These are phyloP conservation scores for Hansenula lynferdii DNA, from an alignment of 1,139 yeast species.

Conservation along the genomic window DNA sequence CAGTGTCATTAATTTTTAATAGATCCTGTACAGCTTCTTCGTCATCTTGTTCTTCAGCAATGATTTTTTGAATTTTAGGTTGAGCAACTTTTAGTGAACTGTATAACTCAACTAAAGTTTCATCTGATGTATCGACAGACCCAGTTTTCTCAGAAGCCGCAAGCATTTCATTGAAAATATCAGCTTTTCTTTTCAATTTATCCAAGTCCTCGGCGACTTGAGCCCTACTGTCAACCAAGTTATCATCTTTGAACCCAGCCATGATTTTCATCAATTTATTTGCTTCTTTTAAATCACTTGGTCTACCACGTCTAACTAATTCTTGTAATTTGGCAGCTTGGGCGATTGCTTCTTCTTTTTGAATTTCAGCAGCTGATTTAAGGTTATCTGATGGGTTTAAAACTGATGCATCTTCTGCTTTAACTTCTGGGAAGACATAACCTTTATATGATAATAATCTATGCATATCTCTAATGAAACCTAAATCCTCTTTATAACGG, in stretches of 20 bases:
- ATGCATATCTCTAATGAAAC: slow-evolving; percentile 94
- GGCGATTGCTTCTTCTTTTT: slow-evolving; percentile 87
- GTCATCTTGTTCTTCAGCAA: slow-evolving; percentile 69
- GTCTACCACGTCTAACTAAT: slow-evolving; percentile 90
- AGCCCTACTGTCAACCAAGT: slow-evolving; percentile 59
- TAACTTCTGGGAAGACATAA: slow-evolving; percentile 87
- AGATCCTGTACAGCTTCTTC: slow-evolving; percentile 64
- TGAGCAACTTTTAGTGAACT: slow-evolving; percentile 77
- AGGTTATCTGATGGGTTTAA: slow-evolving; percentile 87
- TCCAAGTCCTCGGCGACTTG: slow-evolving; percentile 82
- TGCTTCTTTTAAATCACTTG: slow-evolving; percentile 94
- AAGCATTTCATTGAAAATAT: slow-evolving; percentile 86
- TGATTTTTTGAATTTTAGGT: slow-evolving; percentile 82
- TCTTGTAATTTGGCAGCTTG: slow-evolving; percentile 96
- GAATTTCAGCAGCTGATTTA: slow-evolving; percentile 85
- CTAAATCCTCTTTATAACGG: slow-evolving; percentile 85
- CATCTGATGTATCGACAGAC: slow-evolving; percentile 53
- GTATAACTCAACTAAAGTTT: slow-evolving; percentile 75
- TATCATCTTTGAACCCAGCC: slow-evolving; percentile 95
- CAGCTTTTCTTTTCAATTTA: slow-evolving; percentile 83
- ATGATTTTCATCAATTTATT: slow-evolving; percentile 93
- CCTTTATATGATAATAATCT: slow-evolving; percentile 83
- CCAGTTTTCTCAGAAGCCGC: slow-evolving; percentile 50
- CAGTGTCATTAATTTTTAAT: slow-evolving; percentile 68
- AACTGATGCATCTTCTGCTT: slow-evolving; percentile 89